phyloP scores from a whole-genome alignment of 1,284 basidiomycete genomes.

The Pulveroboletus ridleyi region DNA sequence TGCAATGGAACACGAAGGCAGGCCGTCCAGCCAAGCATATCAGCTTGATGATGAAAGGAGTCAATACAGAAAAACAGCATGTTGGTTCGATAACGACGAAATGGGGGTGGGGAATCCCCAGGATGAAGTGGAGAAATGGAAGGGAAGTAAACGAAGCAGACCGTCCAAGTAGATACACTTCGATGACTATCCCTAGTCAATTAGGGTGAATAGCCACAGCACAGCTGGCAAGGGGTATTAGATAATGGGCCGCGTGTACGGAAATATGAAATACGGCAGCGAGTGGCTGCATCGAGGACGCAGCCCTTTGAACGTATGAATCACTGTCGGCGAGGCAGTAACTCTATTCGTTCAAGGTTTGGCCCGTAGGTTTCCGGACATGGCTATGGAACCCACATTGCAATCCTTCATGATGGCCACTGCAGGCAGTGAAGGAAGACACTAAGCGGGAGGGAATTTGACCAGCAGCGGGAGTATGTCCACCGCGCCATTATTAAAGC shows the following conservation, averaged over 20 bases:
- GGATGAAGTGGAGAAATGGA: conserved; percentile 16
- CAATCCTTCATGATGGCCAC: neutral
- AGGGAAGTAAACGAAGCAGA: conserved; percentile 5
- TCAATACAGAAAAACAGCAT: neutral
- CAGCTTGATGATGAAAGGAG: neutral
- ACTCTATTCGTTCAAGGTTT: neutral
- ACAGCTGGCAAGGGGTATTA: neutral
- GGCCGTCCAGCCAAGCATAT: neutral
- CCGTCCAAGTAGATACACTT: neutral
- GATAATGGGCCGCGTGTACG: neutral
- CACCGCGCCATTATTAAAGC: neutral
- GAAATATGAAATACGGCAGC: neutral
- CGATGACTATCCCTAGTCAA: neutral
- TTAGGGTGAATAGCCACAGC: neutral
- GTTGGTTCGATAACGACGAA: too few species aligned
- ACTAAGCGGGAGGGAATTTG: neutral
- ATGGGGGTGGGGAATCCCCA: neutral
- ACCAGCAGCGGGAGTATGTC: too few species aligned
- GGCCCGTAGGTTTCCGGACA: neutral
- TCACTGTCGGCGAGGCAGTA: neutral
- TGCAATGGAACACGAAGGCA: conserved; percentile 15
- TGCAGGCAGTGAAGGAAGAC: neutral
- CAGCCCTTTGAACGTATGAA: neutral
- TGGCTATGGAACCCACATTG: neutral
- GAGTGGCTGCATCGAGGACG: neutral